Percentiles rank a stretch among this genome's conserved stretches.
phyloP scores from a whole-genome alignment of 2,329 filamentous ascomycete species.

The Trichoderma arundinaceum region DNA sequence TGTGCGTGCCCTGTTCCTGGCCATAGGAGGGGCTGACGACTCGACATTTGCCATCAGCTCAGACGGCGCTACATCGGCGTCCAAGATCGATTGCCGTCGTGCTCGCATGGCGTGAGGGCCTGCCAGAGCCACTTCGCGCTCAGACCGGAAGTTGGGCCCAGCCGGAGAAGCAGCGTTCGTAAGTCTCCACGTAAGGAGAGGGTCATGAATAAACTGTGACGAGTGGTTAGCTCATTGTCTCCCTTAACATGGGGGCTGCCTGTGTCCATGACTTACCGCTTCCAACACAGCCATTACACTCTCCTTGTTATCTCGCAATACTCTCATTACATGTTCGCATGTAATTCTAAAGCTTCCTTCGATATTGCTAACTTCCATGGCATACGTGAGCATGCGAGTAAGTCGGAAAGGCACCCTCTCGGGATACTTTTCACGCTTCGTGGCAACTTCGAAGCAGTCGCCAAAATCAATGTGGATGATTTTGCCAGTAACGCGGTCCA shows the following conservation, averaged over 20 bases:
- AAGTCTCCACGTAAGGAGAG: constrained; percentile 96
- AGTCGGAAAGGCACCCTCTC: constrained; percentile 97
- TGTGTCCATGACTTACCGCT: constrained; percentile 70
- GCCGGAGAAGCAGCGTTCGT: constrained; percentile 66
- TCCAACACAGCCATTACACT: constrained; percentile 98
- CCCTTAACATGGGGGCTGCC: neutral
- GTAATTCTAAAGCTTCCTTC: constrained; percentile 98
- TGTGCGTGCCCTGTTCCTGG: constrained; percentile 62
- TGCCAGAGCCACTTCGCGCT: constrained; percentile 60
- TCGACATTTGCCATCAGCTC: constrained; percentile 58
- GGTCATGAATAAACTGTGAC: constrained; percentile 92
- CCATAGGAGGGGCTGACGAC: constrained; percentile 54
- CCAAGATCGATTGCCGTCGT: constrained; percentile 72
- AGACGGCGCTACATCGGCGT: constrained; percentile 64
- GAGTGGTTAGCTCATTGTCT: constrained; percentile 6
- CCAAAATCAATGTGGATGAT: constrained; percentile 99
- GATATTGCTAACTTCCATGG: constrained; percentile 99
- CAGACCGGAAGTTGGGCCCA: constrained; percentile 70
- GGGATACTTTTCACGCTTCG: constrained; percentile 99
- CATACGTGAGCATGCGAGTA: constrained; percentile 98
- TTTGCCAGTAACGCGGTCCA: constrained; percentile 93
- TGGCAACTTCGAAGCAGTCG: constrained; percentile 98
- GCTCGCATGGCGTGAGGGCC: constrained; percentile 57
- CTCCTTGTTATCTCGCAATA: constrained; percentile 95
- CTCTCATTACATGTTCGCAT: constrained; percentile 97